Conservation (phyloP, 805 yeast species). For the Ogataea parapolymorpha region DNA sequence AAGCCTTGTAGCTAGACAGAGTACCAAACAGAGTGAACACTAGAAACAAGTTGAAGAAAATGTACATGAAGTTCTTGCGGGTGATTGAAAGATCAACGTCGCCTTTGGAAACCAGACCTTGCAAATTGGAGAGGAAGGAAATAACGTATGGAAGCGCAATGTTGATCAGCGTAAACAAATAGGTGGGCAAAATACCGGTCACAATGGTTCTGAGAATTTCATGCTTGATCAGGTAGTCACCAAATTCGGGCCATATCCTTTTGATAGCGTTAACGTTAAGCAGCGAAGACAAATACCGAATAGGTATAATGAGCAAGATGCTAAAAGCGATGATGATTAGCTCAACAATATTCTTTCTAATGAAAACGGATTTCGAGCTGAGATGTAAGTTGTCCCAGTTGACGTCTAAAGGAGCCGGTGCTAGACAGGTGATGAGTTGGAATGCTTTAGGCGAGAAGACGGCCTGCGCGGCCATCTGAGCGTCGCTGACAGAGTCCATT, state of each 20-base stretch:
- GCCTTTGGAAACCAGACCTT: slow-evolving; percentile 54
- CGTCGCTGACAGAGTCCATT: slow-evolving; percentile 90
- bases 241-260: slow-evolving; percentile 58
- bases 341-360: slow-evolving; percentile 33
- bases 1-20: slow-evolving; percentile 54
- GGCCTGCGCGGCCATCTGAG: slow-evolving; percentile 97
- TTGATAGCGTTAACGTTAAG: slow-evolving; percentile 53
- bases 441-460: slow-evolving; percentile 86
- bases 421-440: slow-evolving; percentile 76
- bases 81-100: slow-evolving; percentile 57
- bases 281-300: slow-evolving; percentile 54
- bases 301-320: slow-evolving; percentile 51
- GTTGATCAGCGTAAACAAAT: slow-evolving; percentile 53
- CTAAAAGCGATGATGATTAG: slow-evolving; percentile 45
- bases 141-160: slow-evolving; percentile 54
- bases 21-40: slow-evolving; percentile 63
- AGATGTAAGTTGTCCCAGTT: slow-evolving; percentile 65
- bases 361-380: slow-evolving; percentile 36
- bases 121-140: slow-evolving; percentile 45
- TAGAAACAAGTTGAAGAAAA: slow-evolving; percentile 57
- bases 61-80: slow-evolving; percentile 56
- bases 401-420: slow-evolving; percentile 96
- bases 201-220: slow-evolving; percentile 52
- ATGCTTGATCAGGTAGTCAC: slow-evolving; percentile 48
- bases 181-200: slow-evolving; percentile 61